phyloP scores from a whole-genome alignment of 176 grass and related monocot species.

The Eremochloa ophiuroides region DNA sequence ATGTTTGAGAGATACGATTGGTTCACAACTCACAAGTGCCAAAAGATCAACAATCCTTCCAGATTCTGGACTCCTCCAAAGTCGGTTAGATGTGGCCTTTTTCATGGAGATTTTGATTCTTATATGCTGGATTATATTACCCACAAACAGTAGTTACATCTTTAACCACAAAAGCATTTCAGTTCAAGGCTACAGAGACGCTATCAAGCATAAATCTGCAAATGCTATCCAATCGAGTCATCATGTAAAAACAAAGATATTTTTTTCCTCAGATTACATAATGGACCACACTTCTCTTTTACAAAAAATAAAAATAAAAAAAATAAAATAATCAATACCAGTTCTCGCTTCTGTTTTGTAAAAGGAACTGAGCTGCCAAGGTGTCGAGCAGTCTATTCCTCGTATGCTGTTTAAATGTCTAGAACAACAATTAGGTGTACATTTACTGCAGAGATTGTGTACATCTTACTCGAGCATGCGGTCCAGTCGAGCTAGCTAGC shows the following conservation, averaged over 20 bases:
- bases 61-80: not conserved
- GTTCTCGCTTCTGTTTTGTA: not conserved
- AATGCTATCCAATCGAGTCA: not conserved
- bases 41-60: not conserved
- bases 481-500: not conserved
- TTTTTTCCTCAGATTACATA: not conserved
- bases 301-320: too few species aligned
- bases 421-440: not conserved
- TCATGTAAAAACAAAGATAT: not conserved
- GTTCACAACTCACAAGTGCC: not conserved
- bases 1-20: too few species aligned
- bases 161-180: not conserved
- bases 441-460: not conserved
- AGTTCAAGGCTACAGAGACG: not conserved
- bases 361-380: not conserved
- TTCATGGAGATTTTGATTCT: not conserved
- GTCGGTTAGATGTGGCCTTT: not conserved
- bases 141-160: not conserved
- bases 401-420: not conserved
- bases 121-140: not conserved
- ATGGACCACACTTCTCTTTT: too few species aligned
- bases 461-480: not conserved
- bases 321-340: not conserved
- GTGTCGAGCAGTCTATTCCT: not conserved
- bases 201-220: not conserved